Evolutionary conservation across 2,329 filamentous ascomycete genomes (phyloP).

Genomic region (Penicillium sp.): DNA sequence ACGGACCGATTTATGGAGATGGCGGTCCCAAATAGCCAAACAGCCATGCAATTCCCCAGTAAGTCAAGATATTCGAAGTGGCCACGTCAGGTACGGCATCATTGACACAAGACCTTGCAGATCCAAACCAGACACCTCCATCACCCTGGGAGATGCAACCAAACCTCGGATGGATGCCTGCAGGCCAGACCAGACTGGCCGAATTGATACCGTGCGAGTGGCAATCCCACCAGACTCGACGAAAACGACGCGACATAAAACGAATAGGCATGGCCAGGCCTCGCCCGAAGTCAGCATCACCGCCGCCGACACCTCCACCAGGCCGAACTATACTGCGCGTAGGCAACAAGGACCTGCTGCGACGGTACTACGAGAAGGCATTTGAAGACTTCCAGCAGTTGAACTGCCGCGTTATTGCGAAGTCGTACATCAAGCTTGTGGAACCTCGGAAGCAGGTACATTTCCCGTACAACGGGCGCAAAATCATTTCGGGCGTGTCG

Average conservation of each 20-base stretch:
- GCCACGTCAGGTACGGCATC: background rate
- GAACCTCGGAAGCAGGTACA: constrained; percentile 39
- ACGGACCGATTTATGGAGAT: constrained; percentile 35
- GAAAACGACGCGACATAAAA: constrained; percentile 25
- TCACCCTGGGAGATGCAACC: constrained; percentile 16
- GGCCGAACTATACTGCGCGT: constrained; percentile 29
- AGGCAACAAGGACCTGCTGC: constrained; percentile 25
- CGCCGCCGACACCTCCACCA: constrained; percentile 18
- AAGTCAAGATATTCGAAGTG: background rate
- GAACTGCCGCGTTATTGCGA: constrained; percentile 37
- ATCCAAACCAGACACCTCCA: constrained; percentile 6
- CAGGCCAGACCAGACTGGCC: constrained; percentile 14
- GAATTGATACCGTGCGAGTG: constrained; percentile 36
- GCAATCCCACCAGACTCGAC: constrained; percentile 28
- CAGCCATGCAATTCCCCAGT: constrained; percentile 26
- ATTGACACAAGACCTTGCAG: background rate
- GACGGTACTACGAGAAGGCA: constrained; percentile 33
- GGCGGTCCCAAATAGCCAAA: constrained; percentile 21
- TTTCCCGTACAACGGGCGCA: constrained; percentile 36
- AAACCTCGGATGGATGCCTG: constrained; percentile 25
- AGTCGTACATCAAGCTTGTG: constrained; percentile 36
- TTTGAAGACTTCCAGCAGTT: constrained; percentile 35
- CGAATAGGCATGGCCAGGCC: constrained; percentile 16
- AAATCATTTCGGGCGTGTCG: constrained; percentile 29
- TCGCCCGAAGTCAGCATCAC: constrained; percentile 19